phyloP scores from a whole-genome alignment of 148 eudicot genomes.

The Euryodendron excelsum region DNA sequence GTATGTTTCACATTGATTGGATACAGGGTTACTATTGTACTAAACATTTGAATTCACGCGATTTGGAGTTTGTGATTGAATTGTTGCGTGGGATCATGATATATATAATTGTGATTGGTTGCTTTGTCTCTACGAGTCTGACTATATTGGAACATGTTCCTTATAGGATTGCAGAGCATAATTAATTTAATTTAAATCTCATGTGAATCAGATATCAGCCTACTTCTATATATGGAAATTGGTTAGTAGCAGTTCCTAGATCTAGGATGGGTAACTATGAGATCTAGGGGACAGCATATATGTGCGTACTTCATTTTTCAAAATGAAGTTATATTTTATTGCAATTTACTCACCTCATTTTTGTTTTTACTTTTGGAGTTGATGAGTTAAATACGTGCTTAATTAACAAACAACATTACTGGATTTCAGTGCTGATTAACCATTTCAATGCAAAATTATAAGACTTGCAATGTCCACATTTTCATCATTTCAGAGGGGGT shows the following conservation, averaged over 20 bases:
- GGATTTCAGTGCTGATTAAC: background rate
- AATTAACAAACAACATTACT: background rate
- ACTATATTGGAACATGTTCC: background rate
- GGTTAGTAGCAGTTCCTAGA: background rate
- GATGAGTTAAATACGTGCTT: background rate
- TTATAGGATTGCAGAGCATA: background rate
- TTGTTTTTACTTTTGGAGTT: background rate
- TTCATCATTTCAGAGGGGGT: background rate
- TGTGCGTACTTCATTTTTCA: background rate
- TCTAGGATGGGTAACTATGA: conserved; percentile 3
- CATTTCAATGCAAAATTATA: background rate
- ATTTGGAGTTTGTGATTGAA: background rate
- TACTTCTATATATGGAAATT: background rate
- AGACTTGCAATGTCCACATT: background rate
- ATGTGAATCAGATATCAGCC: conserved; percentile 1
- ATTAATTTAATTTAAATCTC: background rate
- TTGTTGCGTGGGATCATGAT: background rate
- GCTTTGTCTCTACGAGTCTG: background rate
- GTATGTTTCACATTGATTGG: background rate
- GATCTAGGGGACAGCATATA: background rate
- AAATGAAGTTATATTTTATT: background rate
- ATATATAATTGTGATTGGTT: background rate
- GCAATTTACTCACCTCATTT: background rate
- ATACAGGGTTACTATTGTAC: background rate
- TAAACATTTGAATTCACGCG: background rate